Conservation (phyloP, 768 basidiomycete species). For the Sarcodon sp. region DNA sequence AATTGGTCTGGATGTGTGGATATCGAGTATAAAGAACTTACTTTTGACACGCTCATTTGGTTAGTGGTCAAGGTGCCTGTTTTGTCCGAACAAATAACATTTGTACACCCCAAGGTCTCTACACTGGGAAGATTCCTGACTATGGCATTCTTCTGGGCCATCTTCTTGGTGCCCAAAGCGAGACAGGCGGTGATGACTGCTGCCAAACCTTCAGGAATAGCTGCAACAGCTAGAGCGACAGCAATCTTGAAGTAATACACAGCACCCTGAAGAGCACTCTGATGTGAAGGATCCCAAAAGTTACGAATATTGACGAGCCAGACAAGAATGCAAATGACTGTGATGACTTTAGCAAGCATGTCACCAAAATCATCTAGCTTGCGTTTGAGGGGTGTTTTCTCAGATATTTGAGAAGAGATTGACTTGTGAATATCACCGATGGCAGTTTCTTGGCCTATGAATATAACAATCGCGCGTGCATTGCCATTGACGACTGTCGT, state of each 20-base stretch:
- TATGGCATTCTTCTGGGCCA: conserved; percentile 98
- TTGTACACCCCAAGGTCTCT: conserved; percentile 95
- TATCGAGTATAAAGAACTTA: conserved; percentile 18
- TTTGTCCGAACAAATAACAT: conserved; percentile 98
- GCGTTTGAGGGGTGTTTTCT: conserved; percentile 94
- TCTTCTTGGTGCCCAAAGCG: conserved; percentile 95
- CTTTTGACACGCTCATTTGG: conserved; percentile 91
- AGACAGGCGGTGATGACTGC: conserved; percentile 97
- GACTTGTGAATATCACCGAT: conserved; percentile 97
- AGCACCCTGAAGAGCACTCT: conserved; percentile 83
- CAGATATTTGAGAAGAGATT: conserved; percentile 83
- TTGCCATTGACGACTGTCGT: conserved; percentile 94
- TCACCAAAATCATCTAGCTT: conserved; percentile 99
- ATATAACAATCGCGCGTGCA: conserved; percentile 77
- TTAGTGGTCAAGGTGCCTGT: conserved; percentile 94
- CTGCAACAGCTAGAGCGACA: conserved; percentile 96
- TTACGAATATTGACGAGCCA: conserved; percentile 97
- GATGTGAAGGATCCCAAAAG: conserved; percentile 92
- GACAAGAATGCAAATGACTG: conserved; percentile 92
- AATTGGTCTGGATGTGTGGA: not conserved
- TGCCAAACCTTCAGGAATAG: conserved; percentile 96
- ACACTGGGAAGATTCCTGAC: conserved; percentile 94
- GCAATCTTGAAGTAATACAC: conserved; percentile 99
- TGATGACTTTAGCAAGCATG: conserved; percentile 93
- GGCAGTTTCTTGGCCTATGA: conserved; percentile 78